Conservation (phyloP, 2,329 filamentous ascomycete species). For the Pseudogymnoascus sp. region DNA sequence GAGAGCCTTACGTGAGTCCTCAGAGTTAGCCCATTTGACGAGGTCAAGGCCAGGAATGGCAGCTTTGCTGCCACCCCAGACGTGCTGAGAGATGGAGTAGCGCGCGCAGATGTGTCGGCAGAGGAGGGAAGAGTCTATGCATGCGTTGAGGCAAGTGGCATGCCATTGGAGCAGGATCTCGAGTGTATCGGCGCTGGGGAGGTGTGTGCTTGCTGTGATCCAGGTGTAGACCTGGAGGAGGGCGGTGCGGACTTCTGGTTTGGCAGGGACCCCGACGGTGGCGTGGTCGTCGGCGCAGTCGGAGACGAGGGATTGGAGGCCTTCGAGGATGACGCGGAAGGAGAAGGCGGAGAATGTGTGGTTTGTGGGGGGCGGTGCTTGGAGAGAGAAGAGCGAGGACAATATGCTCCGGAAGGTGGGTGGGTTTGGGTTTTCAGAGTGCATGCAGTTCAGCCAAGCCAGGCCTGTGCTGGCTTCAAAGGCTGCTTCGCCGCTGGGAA, state of each 20-base stretch:
- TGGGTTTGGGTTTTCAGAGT: slow-evolving; percentile 24
- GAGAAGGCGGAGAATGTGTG: slow-evolving; percentile 33
- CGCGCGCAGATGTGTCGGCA: slow-evolving; percentile 32
- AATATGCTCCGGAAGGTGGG: slow-evolving; percentile 34
- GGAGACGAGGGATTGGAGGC: slow-evolving; percentile 34
- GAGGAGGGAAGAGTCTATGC: slow-evolving; percentile 33
- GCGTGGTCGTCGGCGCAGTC: slow-evolving; percentile 32
- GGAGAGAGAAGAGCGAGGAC: slow-evolving; percentile 31
- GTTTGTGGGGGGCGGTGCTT: slow-evolving; percentile 23
- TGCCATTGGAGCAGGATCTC: slow-evolving; percentile 37
- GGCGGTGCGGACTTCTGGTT: slow-evolving; percentile 31
- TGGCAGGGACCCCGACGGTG: slow-evolving; percentile 32
- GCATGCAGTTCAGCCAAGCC: slow-evolving; percentile 33
- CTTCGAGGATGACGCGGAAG: slow-evolving; percentile 35
- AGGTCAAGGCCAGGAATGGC: slow-evolving; percentile 29
- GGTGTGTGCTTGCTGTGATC: slow-evolving; percentile 30
- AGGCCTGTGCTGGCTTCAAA: slow-evolving; percentile 34
- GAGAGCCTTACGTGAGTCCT: slow-evolving; percentile 33
- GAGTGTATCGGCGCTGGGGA: slow-evolving; percentile 30
- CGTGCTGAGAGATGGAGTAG: slow-evolving; percentile 32
- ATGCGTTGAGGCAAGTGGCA: slow-evolving; percentile 35
- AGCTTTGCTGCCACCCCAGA: slow-evolving; percentile 28
- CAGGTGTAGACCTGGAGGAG: slow-evolving; percentile 33
- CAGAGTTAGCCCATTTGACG: slow-evolving; percentile 30
- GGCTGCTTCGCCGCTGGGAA: slow-evolving; percentile 32